phyloP scores from a whole-genome alignment of 805 yeast genomes.

The Yarrowia osloensis region DNA sequence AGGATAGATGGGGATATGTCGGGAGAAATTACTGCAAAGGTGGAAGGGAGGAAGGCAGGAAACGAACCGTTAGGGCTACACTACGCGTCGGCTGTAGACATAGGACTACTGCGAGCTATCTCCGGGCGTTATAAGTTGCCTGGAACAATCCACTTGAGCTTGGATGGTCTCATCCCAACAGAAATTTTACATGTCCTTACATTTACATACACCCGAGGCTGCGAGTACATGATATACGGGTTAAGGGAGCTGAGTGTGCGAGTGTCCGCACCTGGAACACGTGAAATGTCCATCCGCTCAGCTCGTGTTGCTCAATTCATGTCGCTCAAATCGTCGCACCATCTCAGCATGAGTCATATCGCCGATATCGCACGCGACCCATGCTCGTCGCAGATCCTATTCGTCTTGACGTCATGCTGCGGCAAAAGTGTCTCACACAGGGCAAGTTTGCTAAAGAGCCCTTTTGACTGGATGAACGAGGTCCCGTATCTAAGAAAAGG shows the following conservation, averaged over 20 bases:
- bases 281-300: background rate
- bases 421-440: background rate
- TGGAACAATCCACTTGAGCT: too few species aligned
- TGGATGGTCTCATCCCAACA: too few species aligned
- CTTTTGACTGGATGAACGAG: background rate
- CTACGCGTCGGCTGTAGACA: background rate
- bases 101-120: background rate
- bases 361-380: slow-evolving; percentile 12
- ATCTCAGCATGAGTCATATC: background rate
- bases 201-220: background rate
- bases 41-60: too few species aligned
- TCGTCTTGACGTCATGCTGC: background rate
- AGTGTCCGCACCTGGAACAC: too few species aligned
- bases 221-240: background rate
- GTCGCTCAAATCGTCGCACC: background rate
- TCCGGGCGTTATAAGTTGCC: background rate
- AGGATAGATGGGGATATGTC: slow-evolving; percentile 9
- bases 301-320: background rate
- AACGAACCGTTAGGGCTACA: too few species aligned
- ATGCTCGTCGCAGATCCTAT: slow-evolving; percentile 4
- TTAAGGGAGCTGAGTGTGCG: background rate
- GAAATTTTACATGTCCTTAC: too few species aligned
- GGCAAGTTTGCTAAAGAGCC: background rate
- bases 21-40: slow-evolving; percentile 5
- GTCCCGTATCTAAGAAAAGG: background rate